Base-by-base conservation (phyloP, 768 basidiomycete species). In the Leccinum barrowsii region DNA sequence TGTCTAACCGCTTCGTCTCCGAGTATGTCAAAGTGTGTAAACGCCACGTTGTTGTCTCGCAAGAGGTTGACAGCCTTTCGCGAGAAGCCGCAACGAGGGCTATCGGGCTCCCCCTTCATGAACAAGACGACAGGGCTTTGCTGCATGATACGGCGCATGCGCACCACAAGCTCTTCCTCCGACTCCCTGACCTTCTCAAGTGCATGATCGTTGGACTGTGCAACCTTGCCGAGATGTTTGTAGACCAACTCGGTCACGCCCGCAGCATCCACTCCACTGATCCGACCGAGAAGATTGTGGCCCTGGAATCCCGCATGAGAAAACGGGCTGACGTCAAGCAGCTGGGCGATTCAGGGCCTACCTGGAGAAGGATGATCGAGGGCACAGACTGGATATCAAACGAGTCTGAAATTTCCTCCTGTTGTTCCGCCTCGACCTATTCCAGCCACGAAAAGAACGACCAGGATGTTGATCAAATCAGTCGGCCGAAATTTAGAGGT, bases 341-440 rank as follows among this genome's bases (percentile, higher is more conserved):
- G 47, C 22, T 48, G 47, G 22, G 47, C 7, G 10, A 37, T 35
- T n/a, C 15, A 2, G 34, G 44, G 65, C 83, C 49, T 61, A 95
- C 96, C 62, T 85, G 79, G 19, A 99, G 83, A 55, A 99, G 73
- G 51, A 98, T 70, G 67, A 94, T 88, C 0, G 86, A 76, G 0
- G 97, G 97, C 11, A 98, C 97, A 19, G 89, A 84, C 64, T 94
- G 86, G 59, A 99, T 84, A 7, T 92, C 88, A 67, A 98, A 98
- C 11, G 91, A 92, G 66, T 97, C 94, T 5, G 93, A 79, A 57
- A 99, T 94, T 50, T 95, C 94, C 13, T 78, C 65, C 60, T 91
- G 85, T 15, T 75, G 73, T 71, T 95, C 92, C 3, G 92, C 94
- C 64, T 96, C 90, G 4, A 95, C 86, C 87, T 93, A 67, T 7